These are phyloP conservation scores for Tephrocybe sp. DNA, from an alignment of 768 basidiomycete species.

Conservation along the genomic window DNA sequence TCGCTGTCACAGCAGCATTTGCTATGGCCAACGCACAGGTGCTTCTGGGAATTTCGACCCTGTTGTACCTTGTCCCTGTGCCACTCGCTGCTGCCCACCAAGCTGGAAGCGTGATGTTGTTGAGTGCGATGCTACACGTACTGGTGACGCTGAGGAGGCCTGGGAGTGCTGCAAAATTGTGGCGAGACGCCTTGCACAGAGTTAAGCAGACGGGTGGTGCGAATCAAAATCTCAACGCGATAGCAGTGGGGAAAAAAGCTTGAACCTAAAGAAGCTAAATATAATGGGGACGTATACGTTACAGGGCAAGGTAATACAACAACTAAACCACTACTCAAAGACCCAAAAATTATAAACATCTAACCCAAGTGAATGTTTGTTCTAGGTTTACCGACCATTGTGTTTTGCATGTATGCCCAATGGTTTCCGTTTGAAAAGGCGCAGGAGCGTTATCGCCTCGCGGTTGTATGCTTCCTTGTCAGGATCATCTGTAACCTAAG, in stretches of 20 bases:
- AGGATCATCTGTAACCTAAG: slow-evolving; percentile 14
- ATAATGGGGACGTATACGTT: neutral
- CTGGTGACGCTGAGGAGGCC: slow-evolving; percentile 73
- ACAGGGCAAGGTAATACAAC: neutral
- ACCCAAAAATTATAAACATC: neutral
- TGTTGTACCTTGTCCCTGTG: slow-evolving; percentile 90
- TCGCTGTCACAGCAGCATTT: slow-evolving; percentile 60
- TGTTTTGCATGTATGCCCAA: neutral
- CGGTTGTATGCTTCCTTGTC: slow-evolving; percentile 14
- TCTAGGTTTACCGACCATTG: neutral
- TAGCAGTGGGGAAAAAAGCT: neutral
- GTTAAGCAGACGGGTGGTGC: no score
- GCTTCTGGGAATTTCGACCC: slow-evolving; percentile 60
- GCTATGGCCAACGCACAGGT: slow-evolving; percentile 86
- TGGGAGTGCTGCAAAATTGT: slow-evolving; percentile 58
- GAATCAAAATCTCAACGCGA: no score
- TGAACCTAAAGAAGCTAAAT: neutral
- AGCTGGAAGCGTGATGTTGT: slow-evolving; percentile 86
- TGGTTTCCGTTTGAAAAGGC: slow-evolving; percentile 10
- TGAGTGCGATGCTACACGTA: slow-evolving; percentile 82
- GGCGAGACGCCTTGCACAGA: slow-evolving; percentile 38
- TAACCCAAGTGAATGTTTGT: neutral
- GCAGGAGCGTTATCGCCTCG: slow-evolving; percentile 16
- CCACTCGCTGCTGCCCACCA: slow-evolving; percentile 94
- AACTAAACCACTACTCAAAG: neutral